Conservation (phyloP, 805 yeast species). For the Sugiyamaella boreocaroliniensis region DNA sequence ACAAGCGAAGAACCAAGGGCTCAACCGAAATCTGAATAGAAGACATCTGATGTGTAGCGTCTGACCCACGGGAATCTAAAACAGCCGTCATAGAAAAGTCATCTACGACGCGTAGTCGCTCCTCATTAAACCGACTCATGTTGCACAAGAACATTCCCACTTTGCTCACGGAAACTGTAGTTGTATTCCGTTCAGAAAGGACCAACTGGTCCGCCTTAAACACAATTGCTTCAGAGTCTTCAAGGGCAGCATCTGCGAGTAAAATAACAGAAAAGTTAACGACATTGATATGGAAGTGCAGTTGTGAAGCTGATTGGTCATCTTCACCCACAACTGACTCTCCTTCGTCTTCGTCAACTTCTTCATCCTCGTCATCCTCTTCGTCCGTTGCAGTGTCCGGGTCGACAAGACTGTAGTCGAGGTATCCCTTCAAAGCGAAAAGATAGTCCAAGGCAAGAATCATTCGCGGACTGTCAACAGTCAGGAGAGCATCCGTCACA, state of each 20-base stretch:
- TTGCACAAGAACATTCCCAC: slow-evolving; percentile 80
- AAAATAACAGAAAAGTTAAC: slow-evolving; percentile 71
- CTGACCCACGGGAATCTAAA: slow-evolving; percentile 64
- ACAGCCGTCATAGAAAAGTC: slow-evolving; percentile 78
- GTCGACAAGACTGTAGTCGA: slow-evolving; percentile 41
- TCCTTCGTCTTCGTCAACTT: slow-evolving; percentile 12
- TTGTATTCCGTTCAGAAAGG: slow-evolving; percentile 59
- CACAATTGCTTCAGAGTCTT: slow-evolving; percentile 79
- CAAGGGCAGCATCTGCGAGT: slow-evolving; percentile 67
- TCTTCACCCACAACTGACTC: slow-evolving; percentile 11
- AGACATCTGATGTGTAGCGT: slow-evolving; percentile 51
- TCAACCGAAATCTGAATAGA: slow-evolving; percentile 66
- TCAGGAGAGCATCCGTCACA: slow-evolving; percentile 46
- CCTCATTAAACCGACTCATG: slow-evolving; percentile 61
- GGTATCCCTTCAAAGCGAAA: slow-evolving; percentile 63
- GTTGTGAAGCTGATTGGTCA: slow-evolving; percentile 1
- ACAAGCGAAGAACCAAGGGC: slow-evolving; percentile 71
- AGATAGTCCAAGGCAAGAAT: slow-evolving; percentile 82
- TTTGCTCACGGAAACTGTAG: slow-evolving; percentile 62
- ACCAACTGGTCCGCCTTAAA: slow-evolving; percentile 77
- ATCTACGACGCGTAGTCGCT: slow-evolving; percentile 68
- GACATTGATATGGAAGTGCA: slow-evolving; percentile 48
- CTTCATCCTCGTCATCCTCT: slow-evolving; percentile 10
- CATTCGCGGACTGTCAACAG: slow-evolving; percentile 73
- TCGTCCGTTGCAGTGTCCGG: slow-evolving; percentile 15